These are phyloP conservation scores for Intubia oerlemansii DNA, from an alignment of 2,329 filamentous ascomycete species.

Conservation along the genomic window DNA sequence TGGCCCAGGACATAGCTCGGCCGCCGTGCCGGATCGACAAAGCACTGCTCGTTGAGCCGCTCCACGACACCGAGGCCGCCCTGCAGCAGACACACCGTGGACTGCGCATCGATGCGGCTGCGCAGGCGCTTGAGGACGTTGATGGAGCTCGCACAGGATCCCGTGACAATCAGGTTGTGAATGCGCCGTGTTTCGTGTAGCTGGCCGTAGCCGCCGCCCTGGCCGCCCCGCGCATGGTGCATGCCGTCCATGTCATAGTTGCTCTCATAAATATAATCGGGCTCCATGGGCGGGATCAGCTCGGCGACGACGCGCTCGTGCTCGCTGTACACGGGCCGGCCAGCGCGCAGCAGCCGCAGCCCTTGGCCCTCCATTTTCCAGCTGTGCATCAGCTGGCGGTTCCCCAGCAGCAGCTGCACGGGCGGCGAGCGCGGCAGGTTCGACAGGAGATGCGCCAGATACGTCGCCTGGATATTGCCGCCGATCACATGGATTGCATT, in stretches of 20 bases:
- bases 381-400: conserved; percentile 7
- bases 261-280: not conserved
- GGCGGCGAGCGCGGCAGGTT: conserved; percentile 11
- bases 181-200: too few relatives aligned
- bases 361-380: conserved; percentile 7
- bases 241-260: not conserved
- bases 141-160: conserved; percentile 10
- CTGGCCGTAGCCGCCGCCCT: not conserved
- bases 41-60: conserved; percentile 47
- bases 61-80: conserved; percentile 60
- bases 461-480: conserved; percentile 10
- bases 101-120: conserved; percentile 13
- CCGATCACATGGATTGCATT: conserved; percentile 13
- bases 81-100: conserved; percentile 15
- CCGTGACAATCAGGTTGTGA: conserved; percentile 13
- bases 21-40: conserved; percentile 38
- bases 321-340: not conserved
- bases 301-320: not conserved
- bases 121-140: conserved; percentile 9
- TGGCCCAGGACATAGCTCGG: conserved; percentile 61
- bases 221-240: not conserved
- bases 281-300: too few relatives aligned
- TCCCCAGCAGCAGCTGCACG: conserved; percentile 12
- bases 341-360: not conserved
- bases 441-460: conserved; percentile 13